These are phyloP conservation scores for Globisporangium abappressorium DNA, from an alignment of 352 stramenopile genomes.

Conservation along the genomic window DNA sequence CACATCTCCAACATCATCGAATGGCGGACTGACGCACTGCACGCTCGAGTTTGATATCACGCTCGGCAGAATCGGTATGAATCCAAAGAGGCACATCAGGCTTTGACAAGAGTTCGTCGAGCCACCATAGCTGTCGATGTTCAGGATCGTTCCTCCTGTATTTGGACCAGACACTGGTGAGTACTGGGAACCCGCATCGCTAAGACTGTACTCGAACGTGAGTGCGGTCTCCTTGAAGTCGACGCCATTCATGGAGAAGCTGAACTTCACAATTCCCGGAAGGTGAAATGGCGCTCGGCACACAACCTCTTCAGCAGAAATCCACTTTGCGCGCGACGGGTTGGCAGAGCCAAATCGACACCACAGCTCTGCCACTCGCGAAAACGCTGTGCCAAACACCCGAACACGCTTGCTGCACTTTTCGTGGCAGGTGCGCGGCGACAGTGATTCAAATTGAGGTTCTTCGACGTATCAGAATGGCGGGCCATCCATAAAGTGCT, in stretches of 20 bases:
- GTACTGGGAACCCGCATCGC: slow-evolving; percentile 12
- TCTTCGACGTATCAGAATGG: slow-evolving; percentile 41
- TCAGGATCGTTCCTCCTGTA: slow-evolving; percentile 29
- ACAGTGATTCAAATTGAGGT: slow-evolving; percentile 23
- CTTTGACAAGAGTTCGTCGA: slow-evolving; percentile 16
- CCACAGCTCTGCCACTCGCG: slow-evolving; percentile 31
- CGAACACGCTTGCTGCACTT: slow-evolving; percentile 15
- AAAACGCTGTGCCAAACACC: slow-evolving; percentile 25
- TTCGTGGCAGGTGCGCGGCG: slow-evolving; percentile 23
- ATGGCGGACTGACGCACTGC: slow-evolving; percentile 26
- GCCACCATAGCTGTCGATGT: slow-evolving; percentile 18
- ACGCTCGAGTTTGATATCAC: slow-evolving; percentile 12
- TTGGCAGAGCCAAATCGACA: slow-evolving; percentile 41
- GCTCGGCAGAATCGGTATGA: slow-evolving; percentile 12
- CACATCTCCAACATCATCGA: slow-evolving; percentile 15
- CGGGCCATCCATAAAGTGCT: slow-evolving; percentile 34
- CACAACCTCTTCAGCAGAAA: slow-evolving; percentile 24
- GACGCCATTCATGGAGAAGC: slow-evolving; percentile 54
- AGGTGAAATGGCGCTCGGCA: slow-evolving; percentile 29
- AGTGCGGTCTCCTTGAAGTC: slow-evolving; percentile 34
- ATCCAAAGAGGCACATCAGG: slow-evolving; percentile 31
- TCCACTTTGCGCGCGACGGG: slow-evolving; percentile 21
- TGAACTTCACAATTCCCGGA: slow-evolving; percentile 22
- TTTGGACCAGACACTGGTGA: slow-evolving; percentile 26
- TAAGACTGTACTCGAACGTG: slow-evolving; percentile 28